Evolutionary conservation across 2,329 filamentous ascomycete genomes (phyloP).

Genomic region (Alternaria brassicae): DNA sequence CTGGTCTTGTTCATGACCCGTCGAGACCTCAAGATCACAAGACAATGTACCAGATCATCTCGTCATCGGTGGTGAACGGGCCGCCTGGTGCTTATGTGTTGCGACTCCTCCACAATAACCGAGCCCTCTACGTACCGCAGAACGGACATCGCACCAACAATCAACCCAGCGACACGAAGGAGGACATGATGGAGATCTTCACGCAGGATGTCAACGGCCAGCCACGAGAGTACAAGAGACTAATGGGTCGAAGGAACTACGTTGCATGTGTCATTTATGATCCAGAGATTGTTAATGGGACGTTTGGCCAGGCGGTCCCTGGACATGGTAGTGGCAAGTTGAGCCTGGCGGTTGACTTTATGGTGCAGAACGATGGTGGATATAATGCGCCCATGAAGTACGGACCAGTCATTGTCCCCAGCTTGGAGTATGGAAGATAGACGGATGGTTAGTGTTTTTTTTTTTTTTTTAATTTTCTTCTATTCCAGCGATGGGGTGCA

Average conservation of each 20-base stretch:
- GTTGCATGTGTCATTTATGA: slow-evolving; percentile 94
- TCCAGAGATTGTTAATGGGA: slow-evolving; percentile 72
- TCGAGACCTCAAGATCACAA: slow-evolving; percentile 92
- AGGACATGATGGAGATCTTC: slow-evolving; percentile 99
- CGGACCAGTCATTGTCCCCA: slow-evolving; percentile 93
- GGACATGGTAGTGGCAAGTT: slow-evolving; percentile 60
- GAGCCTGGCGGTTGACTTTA: slow-evolving; percentile 92
- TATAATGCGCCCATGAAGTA: slow-evolving; percentile 90
- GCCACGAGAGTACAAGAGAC: slow-evolving; percentile 81
- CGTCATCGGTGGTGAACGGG: slow-evolving; percentile 88
- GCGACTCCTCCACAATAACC: slow-evolving; percentile 94
- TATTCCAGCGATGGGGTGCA: slow-evolving; percentile 27
- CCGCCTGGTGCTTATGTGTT: slow-evolving; percentile 86
- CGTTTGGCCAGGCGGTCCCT: slow-evolving; percentile 50
- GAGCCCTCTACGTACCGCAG: slow-evolving; percentile 85
- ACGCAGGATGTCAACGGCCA: slow-evolving; percentile 89
- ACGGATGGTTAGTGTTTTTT: neutral
- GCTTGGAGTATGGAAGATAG: slow-evolving; percentile 59
- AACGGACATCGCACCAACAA: slow-evolving; percentile 80
- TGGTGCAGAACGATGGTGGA: slow-evolving; percentile 89
- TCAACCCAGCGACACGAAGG: slow-evolving; percentile 87
- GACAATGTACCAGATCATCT: slow-evolving; percentile 99
- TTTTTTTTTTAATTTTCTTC: slow-evolving; percentile 9
- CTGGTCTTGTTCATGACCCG: slow-evolving; percentile 93
- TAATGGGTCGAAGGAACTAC: slow-evolving; percentile 95